A percentile compares a stretch with the other conserved stretches of the same genome.
phyloP scores from a whole-genome alignment of 345 rosid species.

The Geranium brycei region DNA sequence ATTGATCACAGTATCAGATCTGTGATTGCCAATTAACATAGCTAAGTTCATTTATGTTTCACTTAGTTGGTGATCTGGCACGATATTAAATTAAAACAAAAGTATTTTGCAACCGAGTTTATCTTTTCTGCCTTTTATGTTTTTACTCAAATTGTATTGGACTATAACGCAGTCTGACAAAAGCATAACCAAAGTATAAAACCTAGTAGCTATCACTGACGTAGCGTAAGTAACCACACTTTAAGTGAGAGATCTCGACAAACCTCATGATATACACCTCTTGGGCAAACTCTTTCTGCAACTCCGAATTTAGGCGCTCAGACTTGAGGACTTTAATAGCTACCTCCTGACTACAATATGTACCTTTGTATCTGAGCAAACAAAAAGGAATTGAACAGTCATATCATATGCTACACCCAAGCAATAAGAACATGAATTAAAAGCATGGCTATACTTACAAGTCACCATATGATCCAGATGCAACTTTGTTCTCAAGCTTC shows the following conservation, averaged over 20 bases:
- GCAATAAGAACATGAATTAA: constrained; percentile 7
- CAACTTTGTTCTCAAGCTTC: constrained; percentile 69
- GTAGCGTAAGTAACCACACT: neutral
- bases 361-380: constrained; percentile 70
- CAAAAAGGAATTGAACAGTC: neutral
- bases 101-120: too few relatives aligned
- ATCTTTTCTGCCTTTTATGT: too few relatives aligned
- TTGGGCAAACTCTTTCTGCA: constrained; percentile 89
- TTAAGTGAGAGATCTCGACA: constrained; percentile 2
- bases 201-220: too few relatives aligned
- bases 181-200: too few relatives aligned
- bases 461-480: constrained; percentile 95
- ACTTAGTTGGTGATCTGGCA: too few relatives aligned
- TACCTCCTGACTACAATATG: constrained; percentile 88
- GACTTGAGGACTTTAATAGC: constrained; percentile 92
- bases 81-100: too few relatives aligned
- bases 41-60: too few relatives aligned
- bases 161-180: too few relatives aligned
- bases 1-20: too few relatives aligned
- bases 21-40: too few relatives aligned
- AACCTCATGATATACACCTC: constrained; percentile 97
- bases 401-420: constrained; percentile 4
- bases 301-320: constrained; percentile 71
- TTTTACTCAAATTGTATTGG: too few relatives aligned
- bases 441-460: constrained; percentile 44